Conservation (phyloP, 1,284 basidiomycete species). For the Leccinum angustisporum region DNA sequence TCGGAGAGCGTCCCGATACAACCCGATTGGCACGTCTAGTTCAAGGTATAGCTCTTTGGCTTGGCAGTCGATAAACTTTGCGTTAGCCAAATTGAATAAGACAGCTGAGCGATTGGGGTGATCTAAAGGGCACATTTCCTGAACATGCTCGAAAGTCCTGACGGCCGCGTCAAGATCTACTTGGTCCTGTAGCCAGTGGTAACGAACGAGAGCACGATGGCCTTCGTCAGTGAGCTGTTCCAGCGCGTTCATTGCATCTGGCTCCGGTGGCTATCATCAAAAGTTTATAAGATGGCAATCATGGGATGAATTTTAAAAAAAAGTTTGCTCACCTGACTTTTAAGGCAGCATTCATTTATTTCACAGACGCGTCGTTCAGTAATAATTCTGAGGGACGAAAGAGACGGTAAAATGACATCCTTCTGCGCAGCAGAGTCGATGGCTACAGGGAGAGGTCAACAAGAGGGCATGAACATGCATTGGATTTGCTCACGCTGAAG, state of each 20-base stretch:
- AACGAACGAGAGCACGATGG: background rate
- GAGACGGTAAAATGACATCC: background rate
- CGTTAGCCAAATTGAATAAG: background rate
- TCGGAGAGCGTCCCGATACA: background rate
- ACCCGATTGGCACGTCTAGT: background rate
- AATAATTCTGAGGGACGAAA: background rate
- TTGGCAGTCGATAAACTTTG: background rate
- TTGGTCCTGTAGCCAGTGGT: background rate
- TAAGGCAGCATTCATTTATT: background rate
- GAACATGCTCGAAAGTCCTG: background rate
- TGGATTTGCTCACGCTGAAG: background rate
- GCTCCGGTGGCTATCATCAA: background rate
- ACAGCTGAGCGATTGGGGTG: background rate
- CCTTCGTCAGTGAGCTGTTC: background rate
- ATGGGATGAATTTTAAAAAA: background rate
- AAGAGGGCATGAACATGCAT: background rate
- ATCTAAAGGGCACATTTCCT: background rate
- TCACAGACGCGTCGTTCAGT: background rate
- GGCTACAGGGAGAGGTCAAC: background rate
- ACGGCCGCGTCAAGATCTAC: background rate
- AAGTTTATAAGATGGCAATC: background rate
- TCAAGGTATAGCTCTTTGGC: no score
- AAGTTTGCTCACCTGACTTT: background rate
- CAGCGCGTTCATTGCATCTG: background rate
- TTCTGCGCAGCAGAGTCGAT: background rate